Base-by-base conservation (phyloP, 2,329 filamentous ascomycete species). In the Neonectria coccinea region DNA sequence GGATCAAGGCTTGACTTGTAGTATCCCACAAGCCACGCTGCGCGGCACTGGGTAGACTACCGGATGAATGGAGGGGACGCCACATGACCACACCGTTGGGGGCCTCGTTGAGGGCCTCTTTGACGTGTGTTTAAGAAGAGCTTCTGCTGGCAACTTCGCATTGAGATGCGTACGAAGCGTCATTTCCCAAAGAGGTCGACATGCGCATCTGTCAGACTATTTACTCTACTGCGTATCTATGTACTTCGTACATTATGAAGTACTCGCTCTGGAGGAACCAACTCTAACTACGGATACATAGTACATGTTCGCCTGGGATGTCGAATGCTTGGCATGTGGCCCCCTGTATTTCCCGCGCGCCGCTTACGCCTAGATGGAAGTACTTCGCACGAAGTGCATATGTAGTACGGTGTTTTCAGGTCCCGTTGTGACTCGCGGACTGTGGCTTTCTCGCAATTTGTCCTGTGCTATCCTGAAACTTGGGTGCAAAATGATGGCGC, bases 391-490 rank as follows among this genome's bases (percentile, higher is more conserved):
- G 10, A 12, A 33, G 29, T 33, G 31, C 33, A 36, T 36, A 36
- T 36, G 33, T 36, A 36, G 11, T 5, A 36, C 31, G 31, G 9
- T n/a, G 11, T 18, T 11, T 39, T 53, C 18, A 41, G 48, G 36
- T 25, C 54, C 42, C 41, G 54, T 29, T 53, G 31, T 18, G 54
- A 47, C 14, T 18, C 29, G 33, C 10, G 51, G 22, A 45, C 18
- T 57, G 60, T 63, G 55, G 50, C 60, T 63, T 54, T 63, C 25
- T 11, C 16, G 60, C 31, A 63, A 58, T 58, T 63, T 63, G 55
- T 50, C 42, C 53, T 54, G 54, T 50, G 55, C 48, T 25, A 63
- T 54, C 22, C 42, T 63, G 55, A 63, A 63, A 63, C 55, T 57
- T 53, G 54, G 39, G n/a, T 41, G 57, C 33, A 14, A 29, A 54